Evolutionary conservation across 1,284 basidiomycete species (phyloP).

Genomic region (Athelia sp.): DNA sequence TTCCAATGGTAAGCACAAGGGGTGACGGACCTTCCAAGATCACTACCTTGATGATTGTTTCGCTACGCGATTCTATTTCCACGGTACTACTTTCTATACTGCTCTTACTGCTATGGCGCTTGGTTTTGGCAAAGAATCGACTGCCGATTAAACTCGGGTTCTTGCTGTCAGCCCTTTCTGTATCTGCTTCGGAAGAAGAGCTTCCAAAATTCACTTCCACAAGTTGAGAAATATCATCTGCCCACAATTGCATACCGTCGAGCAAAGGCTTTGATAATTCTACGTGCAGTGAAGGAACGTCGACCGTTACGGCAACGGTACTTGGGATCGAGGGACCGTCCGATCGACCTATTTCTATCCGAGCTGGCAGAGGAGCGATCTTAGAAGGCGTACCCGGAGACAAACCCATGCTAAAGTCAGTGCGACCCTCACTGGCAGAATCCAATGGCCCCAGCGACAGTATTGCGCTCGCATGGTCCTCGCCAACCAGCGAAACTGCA

Average conservation of each 20-base stretch:
- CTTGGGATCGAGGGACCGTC: constrained; percentile 9
- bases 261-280: constrained; percentile 59
- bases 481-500: constrained; percentile 37
- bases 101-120: constrained; percentile 38
- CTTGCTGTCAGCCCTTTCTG: constrained; percentile 36
- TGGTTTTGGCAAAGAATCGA: constrained; percentile 67
- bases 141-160: constrained; percentile 79
- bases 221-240: constrained; percentile 77
- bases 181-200: constrained; percentile 21
- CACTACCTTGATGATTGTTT: constrained; percentile 47
- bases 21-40: constrained; percentile 49
- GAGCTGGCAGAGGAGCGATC: constrained; percentile 23
- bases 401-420: constrained; percentile 2
- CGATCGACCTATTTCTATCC: constrained; percentile 14
- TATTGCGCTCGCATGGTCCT: constrained; percentile 22
- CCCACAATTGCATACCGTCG: constrained; percentile 80
- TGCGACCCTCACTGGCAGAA: not conserved
- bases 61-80: constrained; percentile 24
- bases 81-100: constrained; percentile 25
- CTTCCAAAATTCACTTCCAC: constrained; percentile 37
- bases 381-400: not conserved
- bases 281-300: constrained; percentile 64
- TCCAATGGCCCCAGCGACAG: constrained; percentile 25
- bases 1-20: not conserved
- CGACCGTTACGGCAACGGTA: constrained; percentile 36